Base-by-base conservation (phyloP, 1,284 basidiomycete species). In the Porogramme epimiltina region DNA sequence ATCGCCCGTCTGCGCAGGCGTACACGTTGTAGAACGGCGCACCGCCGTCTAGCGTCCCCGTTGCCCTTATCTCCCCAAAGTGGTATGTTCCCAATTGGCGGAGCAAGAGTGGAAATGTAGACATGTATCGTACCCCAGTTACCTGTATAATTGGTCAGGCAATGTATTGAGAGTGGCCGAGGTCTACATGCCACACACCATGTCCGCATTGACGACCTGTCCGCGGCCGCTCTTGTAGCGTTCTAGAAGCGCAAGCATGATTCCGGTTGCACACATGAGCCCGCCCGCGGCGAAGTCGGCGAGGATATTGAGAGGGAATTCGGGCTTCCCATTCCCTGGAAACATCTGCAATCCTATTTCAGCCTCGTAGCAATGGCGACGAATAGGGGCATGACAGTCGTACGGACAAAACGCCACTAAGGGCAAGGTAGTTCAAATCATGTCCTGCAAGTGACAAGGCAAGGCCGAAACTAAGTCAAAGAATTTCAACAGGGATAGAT, bases 261-360 rank as follows among this genome's bases (percentile, higher is more conserved):
- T 86, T 4, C 91, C 91, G 19, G 85, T 65, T 0, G 82, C 84
- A 61, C 89, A 92, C 53, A 84, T 80, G 34, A 91, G 67, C 3
- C 89, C 89, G 8, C 91, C 91, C 3, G 91, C 91, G 1, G 87
- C 91, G 68, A 93, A 93, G 65, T 93, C 91, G 23, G 82, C 89
- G 1, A 93, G 74, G 20, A 93, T 66, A 62, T 93, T 93, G 20
- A 88, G 67, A 4, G 91, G 91, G 51, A 88, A 89, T 22, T 73
- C 71, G 2, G 91, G 91, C 59, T 85, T 86, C 9, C 81, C 82
- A 15, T 73, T 70, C 9, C 86, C 85, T 43, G 87, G 85, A n/a
- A 91, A 72, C 75, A 89, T 82, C 87, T 89, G 47, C 28, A 58
- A 39, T n/a, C 5, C 9, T 16, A 37, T 9, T 37, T 38, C 15